Percentiles rank a stretch among this genome's conserved stretches.
Conservation (phyloP, 345 rosid species). For the Gossypium ekmanianum region DNA sequence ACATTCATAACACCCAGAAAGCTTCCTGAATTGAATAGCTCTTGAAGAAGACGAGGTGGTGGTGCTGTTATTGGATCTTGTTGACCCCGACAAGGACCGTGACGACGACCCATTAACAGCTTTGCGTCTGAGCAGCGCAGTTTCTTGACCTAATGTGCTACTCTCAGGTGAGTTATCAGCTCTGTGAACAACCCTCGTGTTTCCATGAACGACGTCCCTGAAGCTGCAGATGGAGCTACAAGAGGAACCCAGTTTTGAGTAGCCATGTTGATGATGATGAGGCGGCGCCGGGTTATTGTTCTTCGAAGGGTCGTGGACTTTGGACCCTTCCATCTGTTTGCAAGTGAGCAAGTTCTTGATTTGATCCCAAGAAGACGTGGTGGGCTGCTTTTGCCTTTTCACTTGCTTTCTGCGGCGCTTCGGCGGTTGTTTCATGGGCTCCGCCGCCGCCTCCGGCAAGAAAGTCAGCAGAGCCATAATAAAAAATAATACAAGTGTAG, state of each 20-base stretch:
- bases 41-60: slow-evolving; percentile 35
- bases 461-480: slow-evolving; percentile 64
- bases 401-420: slow-evolving; percentile 27
- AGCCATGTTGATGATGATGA: slow-evolving; percentile 22
- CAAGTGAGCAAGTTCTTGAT: slow-evolving; percentile 88
- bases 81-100: slow-evolving; percentile 52
- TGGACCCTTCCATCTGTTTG: slow-evolving; percentile 76
- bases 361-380: slow-evolving; percentile 89
- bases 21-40: slow-evolving; percentile 91
- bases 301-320: slow-evolving; percentile 75
- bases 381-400: slow-evolving; percentile 45
- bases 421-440: slow-evolving; percentile 23
- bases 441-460: slow-evolving; percentile 34
- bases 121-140: slow-evolving; percentile 58
- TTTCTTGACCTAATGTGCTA: slow-evolving; percentile 60
- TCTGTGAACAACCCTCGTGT: slow-evolving; percentile 91
- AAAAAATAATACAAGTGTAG: background rate
- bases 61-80: slow-evolving; percentile 47
- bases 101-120: slow-evolving; percentile 31
- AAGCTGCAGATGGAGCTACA: slow-evolving; percentile 89
- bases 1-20: slow-evolving; percentile 96
- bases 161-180: slow-evolving; percentile 89
- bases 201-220: slow-evolving; percentile 78
- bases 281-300: slow-evolving; percentile 16
- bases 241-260: slow-evolving; percentile 58